phyloP scores from a whole-genome alignment of 768 basidiomycete genomes.

The Collybia sp. region DNA sequence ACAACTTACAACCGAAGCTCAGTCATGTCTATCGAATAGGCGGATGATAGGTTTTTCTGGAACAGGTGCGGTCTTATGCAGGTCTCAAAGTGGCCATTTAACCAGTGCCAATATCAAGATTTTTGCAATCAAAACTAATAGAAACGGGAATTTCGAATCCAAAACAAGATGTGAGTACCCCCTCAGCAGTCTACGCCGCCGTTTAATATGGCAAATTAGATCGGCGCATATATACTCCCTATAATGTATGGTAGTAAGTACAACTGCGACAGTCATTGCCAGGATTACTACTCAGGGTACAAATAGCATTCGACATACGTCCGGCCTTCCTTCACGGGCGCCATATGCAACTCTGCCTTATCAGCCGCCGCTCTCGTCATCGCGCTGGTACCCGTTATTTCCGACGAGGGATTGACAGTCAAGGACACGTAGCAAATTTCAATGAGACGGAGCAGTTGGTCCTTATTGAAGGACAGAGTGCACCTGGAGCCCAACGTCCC shows the following conservation, averaged over 20 bases:
- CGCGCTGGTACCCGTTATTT: conserved; percentile 98
- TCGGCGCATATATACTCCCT: conserved; percentile 86
- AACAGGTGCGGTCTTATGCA: conserved; percentile 61
- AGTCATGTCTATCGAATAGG: conserved; percentile 39
- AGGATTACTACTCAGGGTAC: conserved; percentile 2
- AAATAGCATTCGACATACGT: conserved; percentile 81
- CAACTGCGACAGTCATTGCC: neutral
- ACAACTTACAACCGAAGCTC: neutral
- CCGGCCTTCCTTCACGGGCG: conserved; percentile 71
- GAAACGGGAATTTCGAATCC: conserved; percentile 38
- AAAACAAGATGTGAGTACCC: conserved; percentile 57
- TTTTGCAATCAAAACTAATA: conserved; percentile 32
- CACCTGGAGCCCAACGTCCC: conserved; percentile 31
- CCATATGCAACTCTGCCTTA: conserved; percentile 78
- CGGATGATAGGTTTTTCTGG: conserved; percentile 98
- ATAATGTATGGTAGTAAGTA: conserved; percentile 91
- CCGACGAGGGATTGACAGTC: conserved; percentile 83
- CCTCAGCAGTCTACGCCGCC: neutral
- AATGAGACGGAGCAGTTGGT: conserved; percentile 97
- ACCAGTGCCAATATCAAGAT: conserved; percentile 23
- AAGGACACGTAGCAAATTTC: conserved; percentile 93
- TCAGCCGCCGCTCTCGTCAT: conserved; percentile 91
- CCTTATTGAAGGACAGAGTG: conserved; percentile 58
- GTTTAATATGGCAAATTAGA: conserved; percentile 38
- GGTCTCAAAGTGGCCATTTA: neutral